A percentile compares a stretch with the other conserved stretches of the same genome.
These are phyloP conservation scores for Hypoxylon sp. DNA, from an alignment of 2,329 filamentous ascomycete species.

Conservation along the genomic window DNA sequence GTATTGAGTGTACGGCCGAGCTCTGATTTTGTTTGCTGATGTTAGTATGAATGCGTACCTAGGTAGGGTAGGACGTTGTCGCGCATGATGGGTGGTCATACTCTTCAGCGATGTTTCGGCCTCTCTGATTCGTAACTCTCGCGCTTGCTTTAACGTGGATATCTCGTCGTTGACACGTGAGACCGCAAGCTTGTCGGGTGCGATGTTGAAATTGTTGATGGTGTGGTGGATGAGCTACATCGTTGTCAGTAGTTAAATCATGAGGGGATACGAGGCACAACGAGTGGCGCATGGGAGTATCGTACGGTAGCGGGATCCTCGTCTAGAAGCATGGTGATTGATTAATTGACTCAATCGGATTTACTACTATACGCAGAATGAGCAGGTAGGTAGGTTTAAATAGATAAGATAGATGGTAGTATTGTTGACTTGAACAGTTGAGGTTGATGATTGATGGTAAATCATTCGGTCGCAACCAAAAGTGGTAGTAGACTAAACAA, in stretches of 20 bases:
- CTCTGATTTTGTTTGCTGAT: constrained; percentile 52
- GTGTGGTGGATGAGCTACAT: constrained; percentile 87
- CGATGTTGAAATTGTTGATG: constrained; percentile 93
- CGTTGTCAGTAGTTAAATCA: constrained; percentile 22
- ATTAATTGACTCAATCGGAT: too few relatives aligned
- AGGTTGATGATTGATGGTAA: constrained; percentile 11
- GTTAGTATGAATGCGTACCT: constrained; percentile 26
- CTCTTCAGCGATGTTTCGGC: constrained; percentile 72
- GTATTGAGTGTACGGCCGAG: constrained; percentile 80
- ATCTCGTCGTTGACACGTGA: constrained; percentile 86
- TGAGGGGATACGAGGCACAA: constrained; percentile 26
- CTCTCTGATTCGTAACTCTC: constrained; percentile 78
- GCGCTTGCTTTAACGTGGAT: constrained; percentile 82
- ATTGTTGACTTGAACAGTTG: too few relatives aligned
- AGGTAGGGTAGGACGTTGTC: constrained; percentile 37
- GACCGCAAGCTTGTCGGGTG: constrained; percentile 84
- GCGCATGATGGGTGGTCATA: constrained; percentile 45
- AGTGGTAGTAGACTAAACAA: constrained; percentile 42
- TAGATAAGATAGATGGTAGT: too few relatives aligned
- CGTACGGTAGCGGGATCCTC: constrained; percentile 87
- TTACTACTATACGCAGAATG: too few relatives aligned
- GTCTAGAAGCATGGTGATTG: constrained; percentile 85
- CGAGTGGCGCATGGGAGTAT: constrained; percentile 17
- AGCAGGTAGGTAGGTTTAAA: too few relatives aligned
- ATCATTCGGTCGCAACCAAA: too few relatives aligned